Base-by-base conservation (phyloP, 768 basidiomycete genomes). In the Leccinum boreale region DNA sequence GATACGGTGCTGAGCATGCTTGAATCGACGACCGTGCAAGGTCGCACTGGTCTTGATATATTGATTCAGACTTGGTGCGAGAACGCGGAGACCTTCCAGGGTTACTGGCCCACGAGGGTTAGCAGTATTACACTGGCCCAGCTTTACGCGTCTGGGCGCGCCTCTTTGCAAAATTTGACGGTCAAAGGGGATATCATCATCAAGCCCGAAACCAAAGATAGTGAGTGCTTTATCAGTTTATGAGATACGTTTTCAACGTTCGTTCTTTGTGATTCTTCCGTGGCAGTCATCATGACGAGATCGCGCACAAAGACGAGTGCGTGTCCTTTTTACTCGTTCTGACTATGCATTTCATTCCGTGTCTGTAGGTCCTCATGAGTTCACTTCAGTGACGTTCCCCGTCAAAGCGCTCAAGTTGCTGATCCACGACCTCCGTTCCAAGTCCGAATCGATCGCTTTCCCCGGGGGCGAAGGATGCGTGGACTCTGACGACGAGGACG, bases 111-210 rank as follows among this genome's bases (percentile, higher is more conserved):
- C 10, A 84, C 86, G 4, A 85, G 92, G 31, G 81, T 96, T 65
- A 94, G 92, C 71, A 87, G 84, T 39, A 75, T 98, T 55, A 95
- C 89, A 1, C 75, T 99, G 51, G 83, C 83, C 28, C 83, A 89
- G 59, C 78, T 98, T 23, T 89, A 89, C 67, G 74, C 74, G 0
- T 82, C 85, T 5, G 80, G 84, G 54, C 79, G 88, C n/a, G 79
- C 85, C 11, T 84, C 82, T 58, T 64, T 98, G 62, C 82, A 84
- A 60, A 79, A 74, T 35, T 74, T 97, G 12, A 70, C 77, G 26
- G 96, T 98, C 47, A 95, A 94, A 71, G 96, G 96, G 8, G 94
- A 98, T 69, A 83, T 97, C 57, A 86, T 98, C 48, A 80, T 98
- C 55, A 87, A 84, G 57, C 84, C 85, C 2, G 85, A 86, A 63